Base-by-base conservation (phyloP, 2,329 filamentous ascomycete species). In the Anisogramma anomala region DNA sequence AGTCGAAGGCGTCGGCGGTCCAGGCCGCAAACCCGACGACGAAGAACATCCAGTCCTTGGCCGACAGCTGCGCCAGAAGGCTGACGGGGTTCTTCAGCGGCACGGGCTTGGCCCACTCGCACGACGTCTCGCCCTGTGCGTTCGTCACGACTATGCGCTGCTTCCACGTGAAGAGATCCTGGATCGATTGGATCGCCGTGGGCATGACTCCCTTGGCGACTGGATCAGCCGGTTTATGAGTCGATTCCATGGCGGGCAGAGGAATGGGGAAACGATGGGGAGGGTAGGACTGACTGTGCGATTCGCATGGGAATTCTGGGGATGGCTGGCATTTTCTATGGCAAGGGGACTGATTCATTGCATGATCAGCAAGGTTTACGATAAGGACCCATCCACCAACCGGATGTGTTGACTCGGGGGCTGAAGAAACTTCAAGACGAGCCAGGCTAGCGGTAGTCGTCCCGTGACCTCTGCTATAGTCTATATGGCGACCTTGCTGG, bases 1-100 rank as follows among this genome's bases (percentile, higher is more conserved):
- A 89, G 59, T 87, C 84, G 57, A 88, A 89, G 3, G 84, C 83
- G 57, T 89, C 84, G 42, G 82, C 83, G 1, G 76, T 82, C 84
- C 84, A 89, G 13, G 82, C 79, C 25, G 71, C 60, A 55, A 88
- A 77, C 3, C 82, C 84, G 9, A 86, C 79, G 30, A 82, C 49
- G 62, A 89, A 79, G 64, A 84, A 87, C 13, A 83, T 54, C 83
- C 84, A 89, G 55, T 82, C 77, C 46, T 68, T 73, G 18, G 65
- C 64, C 3, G 68, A 71, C 13, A 91, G 68, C 59, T 79, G 70
- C 20, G 67, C 68, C 47, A 86, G 66, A 22, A 89, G 67, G 27
- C 68, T 74, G 60, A 89, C 64, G 28, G 84, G 84, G 56, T 89
- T 84, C 51, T 69, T 65, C 41, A 86, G 68, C 11, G 71, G 77